These are phyloP conservation scores for Penicillium hesseltinei DNA, from an alignment of 2,329 filamentous ascomycete species.

Conservation along the genomic window DNA sequence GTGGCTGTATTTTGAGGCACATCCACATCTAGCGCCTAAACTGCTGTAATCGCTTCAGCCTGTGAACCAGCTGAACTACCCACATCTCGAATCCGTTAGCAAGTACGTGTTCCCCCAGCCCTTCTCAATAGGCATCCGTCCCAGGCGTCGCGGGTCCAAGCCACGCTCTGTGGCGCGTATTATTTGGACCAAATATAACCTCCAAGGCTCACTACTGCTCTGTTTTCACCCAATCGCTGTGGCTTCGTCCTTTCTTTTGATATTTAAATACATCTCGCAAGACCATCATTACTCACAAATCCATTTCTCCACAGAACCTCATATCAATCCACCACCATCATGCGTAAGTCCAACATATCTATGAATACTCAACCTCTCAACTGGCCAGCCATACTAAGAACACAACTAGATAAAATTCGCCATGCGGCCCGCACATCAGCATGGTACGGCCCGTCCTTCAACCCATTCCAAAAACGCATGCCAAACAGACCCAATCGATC, in stretches of 20 bases:
- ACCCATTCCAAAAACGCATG: slow-evolving; percentile 43
- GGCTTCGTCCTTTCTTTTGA: neutral
- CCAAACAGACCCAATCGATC: slow-evolving; percentile 22
- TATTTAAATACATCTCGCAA: neutral
- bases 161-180: slow-evolving; percentile 2
- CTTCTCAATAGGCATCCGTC: neutral
- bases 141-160: neutral
- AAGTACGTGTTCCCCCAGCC: slow-evolving; percentile 6
- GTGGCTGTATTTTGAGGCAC: slow-evolving; percentile 4
- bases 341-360: slow-evolving; percentile 5
- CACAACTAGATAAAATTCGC: slow-evolving; percentile 39
- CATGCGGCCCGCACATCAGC: slow-evolving; percentile 39
- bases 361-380: neutral
- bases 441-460: slow-evolving; percentile 43
- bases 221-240: neutral
- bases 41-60: neutral
- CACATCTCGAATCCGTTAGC: neutral
- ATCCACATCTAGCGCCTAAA: neutral
- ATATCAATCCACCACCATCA: neutral
- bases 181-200: neutral
- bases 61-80: neutral
- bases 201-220: neutral
- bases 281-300: neutral
- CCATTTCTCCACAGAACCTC: neutral
- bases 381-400: slow-evolving; percentile 5